phyloP scores from a whole-genome alignment of 2,329 filamentous ascomycete species.

The Aspergillus quadricinctus region DNA sequence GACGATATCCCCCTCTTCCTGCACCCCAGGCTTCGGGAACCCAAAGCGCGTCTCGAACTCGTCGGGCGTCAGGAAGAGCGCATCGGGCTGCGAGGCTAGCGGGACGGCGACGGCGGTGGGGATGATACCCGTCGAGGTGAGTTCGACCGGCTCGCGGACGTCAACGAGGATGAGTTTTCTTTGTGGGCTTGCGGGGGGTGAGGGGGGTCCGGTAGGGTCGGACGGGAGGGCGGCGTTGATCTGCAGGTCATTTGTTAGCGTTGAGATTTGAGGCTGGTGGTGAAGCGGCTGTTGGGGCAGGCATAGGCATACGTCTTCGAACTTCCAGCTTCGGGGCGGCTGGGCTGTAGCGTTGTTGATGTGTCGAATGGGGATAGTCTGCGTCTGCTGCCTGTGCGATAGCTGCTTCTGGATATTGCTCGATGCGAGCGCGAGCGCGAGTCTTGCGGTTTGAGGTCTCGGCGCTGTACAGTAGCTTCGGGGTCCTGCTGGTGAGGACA shows the following conservation, averaged over 20 bases:
- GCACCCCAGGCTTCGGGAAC: conserved; percentile 61
- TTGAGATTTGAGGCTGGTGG: not conserved
- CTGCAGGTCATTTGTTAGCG: conserved; percentile 7
- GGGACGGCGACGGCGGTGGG: conserved; percentile 81
- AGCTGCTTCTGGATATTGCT: not conserved
- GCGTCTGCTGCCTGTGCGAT: not conserved
- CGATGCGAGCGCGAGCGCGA: not conserved
- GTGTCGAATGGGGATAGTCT: conserved; percentile 15
- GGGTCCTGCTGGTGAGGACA: not conserved
- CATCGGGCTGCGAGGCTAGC: conserved; percentile 70
- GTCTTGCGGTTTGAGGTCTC: not conserved
- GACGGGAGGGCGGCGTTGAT: conserved; percentile 33
- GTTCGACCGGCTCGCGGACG: conserved; percentile 46
- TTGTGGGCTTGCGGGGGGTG: conserved; percentile 21
- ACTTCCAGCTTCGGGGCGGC: conserved; percentile 25
- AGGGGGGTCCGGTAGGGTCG: conserved; percentile 4
- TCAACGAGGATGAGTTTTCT: conserved; percentile 38
- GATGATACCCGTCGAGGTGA: conserved; percentile 54
- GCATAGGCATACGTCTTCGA: conserved; percentile 31
- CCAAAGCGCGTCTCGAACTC: conserved; percentile 84
- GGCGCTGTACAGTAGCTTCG: not conserved
- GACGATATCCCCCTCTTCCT: conserved; percentile 53
- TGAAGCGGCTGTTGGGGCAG: not conserved
- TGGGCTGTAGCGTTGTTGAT: conserved; percentile 12
- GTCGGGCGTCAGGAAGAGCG: conserved; percentile 67